Evolutionary conservation across 2,329 filamentous ascomycete species (phyloP).

Genomic region (Fusarium fujikuroi): DNA sequence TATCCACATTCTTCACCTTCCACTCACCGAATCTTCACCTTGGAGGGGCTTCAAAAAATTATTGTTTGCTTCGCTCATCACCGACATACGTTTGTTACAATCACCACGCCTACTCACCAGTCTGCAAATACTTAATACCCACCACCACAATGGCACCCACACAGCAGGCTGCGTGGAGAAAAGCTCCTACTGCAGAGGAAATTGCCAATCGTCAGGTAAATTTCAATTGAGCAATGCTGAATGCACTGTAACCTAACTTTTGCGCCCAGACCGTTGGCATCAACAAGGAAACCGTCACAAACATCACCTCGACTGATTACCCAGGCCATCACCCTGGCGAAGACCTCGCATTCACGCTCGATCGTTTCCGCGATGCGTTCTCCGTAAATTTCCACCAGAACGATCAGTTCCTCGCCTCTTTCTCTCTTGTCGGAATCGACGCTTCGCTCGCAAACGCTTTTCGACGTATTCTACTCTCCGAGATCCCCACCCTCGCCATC

Average conservation of each 20-base stretch:
- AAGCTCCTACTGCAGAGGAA: conserved; percentile 63
- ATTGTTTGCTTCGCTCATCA: conserved; percentile 31
- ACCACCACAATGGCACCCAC: conserved; percentile 47
- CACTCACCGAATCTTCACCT: conserved; percentile 34
- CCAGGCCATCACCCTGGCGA: conserved; percentile 92
- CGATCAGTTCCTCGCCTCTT: conserved; percentile 78
- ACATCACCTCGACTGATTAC: conserved; percentile 90
- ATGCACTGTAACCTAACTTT: conserved; percentile 17
- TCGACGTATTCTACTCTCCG: conserved; percentile 92
- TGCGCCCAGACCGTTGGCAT: conserved; percentile 78
- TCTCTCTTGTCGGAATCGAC: conserved; percentile 92
- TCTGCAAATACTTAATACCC: neutral
- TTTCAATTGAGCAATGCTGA: conserved; percentile 9
- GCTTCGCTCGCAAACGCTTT: conserved; percentile 96
- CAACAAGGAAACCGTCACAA: conserved; percentile 88
- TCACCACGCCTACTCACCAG: conserved; percentile 9
- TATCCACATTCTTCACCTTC: conserved; percentile 27
- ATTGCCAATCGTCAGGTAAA: conserved; percentile 70
- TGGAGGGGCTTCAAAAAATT: conserved; percentile 50
- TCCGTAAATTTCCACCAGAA: conserved; percentile 87
- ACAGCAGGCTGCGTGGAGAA: conserved; percentile 50
- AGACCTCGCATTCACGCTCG: conserved; percentile 81
- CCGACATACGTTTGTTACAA: conserved; percentile 1
- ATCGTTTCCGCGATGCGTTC: conserved; percentile 77
- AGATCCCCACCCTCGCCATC: conserved; percentile 93